phyloP scores from a whole-genome alignment of 345 rosid species.

The Eucalyptus viminalis region DNA sequence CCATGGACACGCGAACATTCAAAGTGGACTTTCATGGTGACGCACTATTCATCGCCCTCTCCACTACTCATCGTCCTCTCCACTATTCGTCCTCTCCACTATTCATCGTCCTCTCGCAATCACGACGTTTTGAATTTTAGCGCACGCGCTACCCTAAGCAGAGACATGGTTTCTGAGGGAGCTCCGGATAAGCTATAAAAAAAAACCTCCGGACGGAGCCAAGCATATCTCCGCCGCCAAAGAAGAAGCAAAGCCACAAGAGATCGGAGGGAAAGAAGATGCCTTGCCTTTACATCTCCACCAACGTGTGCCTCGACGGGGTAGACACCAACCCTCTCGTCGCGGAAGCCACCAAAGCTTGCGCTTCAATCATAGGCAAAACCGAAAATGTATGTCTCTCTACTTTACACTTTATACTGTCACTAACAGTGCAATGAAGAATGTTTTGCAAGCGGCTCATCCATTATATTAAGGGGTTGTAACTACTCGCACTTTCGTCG shows the following conservation, averaged over 20 bases:
- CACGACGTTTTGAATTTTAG: neutral
- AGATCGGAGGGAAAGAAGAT: slow-evolving; percentile 8
- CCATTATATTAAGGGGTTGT: neutral
- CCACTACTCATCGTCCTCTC: too few relatives aligned
- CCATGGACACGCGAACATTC: neutral
- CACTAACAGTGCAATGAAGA: neutral
- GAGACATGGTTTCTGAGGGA: neutral
- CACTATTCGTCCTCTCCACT: too few relatives aligned
- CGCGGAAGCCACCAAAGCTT: slow-evolving; percentile 62
- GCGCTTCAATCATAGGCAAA: slow-evolving; percentile 70
- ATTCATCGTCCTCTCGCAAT: neutral
- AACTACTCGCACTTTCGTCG: neutral
- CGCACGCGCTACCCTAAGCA: neutral
- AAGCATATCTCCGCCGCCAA: neutral
- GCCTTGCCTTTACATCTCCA: slow-evolving; percentile 80
- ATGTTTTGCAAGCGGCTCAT: neutral
- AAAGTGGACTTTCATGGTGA: neutral
- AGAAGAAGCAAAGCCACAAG: neutral
- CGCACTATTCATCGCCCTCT: neutral
- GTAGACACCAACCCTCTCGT: slow-evolving; percentile 65
- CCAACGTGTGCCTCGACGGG: slow-evolving; percentile 70
- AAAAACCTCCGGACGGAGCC: neutral
- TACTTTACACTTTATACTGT: neutral
- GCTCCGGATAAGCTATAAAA: neutral
- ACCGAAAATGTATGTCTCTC: slow-evolving; percentile 48